These are phyloP conservation scores for Stenogyne calaminthoides DNA, from an alignment of 305 asterid genomes.

Conservation along the genomic window DNA sequence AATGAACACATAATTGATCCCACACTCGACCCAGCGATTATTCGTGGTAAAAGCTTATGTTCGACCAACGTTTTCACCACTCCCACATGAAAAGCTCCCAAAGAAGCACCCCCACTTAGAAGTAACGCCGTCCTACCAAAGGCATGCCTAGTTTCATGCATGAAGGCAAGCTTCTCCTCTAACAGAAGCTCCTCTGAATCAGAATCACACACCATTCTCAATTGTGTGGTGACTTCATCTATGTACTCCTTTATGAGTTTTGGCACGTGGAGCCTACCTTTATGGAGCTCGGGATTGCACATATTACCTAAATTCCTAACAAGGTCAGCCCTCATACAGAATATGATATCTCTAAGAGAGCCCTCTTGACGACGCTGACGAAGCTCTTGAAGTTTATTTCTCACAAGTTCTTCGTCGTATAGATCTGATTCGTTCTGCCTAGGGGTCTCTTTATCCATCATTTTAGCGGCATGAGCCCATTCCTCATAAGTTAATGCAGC, in stretches of 20 bases:
- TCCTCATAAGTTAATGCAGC: constrained; percentile 84
- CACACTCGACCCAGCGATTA: constrained; percentile 92
- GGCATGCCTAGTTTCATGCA: constrained; percentile 95
- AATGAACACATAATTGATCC: constrained; percentile 90
- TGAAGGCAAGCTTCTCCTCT: constrained; percentile 93
- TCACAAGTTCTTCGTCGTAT: constrained; percentile 85
- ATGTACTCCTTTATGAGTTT: constrained; percentile 88
- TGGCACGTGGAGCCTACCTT: constrained; percentile 85
- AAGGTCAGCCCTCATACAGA: constrained; percentile 91
- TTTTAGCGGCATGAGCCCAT: constrained; percentile 96
- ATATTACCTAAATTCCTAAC: constrained; percentile 88
- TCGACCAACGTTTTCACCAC: constrained; percentile 87
- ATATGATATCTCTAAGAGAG: constrained; percentile 78
- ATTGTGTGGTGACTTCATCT: constrained; percentile 82
- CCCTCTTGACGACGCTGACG: constrained; percentile 84
- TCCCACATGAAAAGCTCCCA: constrained; percentile 91
- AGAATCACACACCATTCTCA: constrained; percentile 87
- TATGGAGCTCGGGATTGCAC: constrained; percentile 96
- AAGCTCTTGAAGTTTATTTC: constrained; percentile 85
- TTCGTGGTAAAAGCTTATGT: constrained; percentile 84
- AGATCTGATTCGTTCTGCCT: constrained; percentile 69
- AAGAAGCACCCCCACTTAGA: constrained; percentile 91
- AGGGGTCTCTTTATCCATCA: constrained; percentile 76
- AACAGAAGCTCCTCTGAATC: constrained; percentile 84
- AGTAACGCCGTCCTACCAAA: constrained; percentile 96